Evolutionary conservation across 352 stramenopile species (phyloP).

Genomic region (Phytophthora vignae): DNA sequence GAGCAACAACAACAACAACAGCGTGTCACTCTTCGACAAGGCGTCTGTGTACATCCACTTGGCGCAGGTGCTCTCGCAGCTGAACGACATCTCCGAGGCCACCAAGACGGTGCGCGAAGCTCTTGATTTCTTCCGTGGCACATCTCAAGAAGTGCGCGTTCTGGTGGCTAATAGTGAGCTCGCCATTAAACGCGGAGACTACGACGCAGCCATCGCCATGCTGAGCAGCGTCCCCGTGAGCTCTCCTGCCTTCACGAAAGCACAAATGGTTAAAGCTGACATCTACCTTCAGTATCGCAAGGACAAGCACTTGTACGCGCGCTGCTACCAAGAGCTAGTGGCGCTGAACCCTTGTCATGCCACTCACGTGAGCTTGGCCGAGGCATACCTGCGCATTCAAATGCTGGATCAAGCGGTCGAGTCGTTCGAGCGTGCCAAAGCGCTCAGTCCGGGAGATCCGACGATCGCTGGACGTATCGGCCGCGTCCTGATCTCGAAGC

Average conservation of each 20-base stretch:
- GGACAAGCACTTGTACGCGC: conserved; percentile 91
- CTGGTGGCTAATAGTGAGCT: conserved; percentile 93
- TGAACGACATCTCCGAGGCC: conserved; percentile 77
- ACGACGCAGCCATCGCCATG: conserved; percentile 91
- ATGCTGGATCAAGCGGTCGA: conserved; percentile 90
- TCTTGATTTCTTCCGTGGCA: conserved; percentile 78
- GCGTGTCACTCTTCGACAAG: conserved; percentile 81
- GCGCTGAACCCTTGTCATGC: conserved; percentile 73
- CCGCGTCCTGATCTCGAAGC: conserved; percentile 91
- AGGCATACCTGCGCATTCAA: conserved; percentile 94
- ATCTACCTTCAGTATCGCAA: conserved; percentile 94
- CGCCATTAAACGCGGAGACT: conserved; percentile 90
- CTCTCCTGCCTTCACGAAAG: conserved; percentile 86
- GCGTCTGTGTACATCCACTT: conserved; percentile 91
- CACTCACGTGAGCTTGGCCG: conserved; percentile 88
- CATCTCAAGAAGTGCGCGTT: conserved; percentile 90
- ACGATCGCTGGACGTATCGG: conserved; percentile 90
- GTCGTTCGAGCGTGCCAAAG: conserved; percentile 69
- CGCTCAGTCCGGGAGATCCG: conserved; percentile 68
- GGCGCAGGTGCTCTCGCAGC: conserved; percentile 79
- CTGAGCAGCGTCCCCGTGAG: conserved; percentile 85
- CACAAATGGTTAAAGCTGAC: conserved; percentile 94
- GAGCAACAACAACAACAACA: conserved; percentile 17
- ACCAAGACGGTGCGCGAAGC: conserved; percentile 74
- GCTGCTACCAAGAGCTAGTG: conserved; percentile 92